Base-by-base conservation (phyloP, 768 basidiomycete species). In the Xerocomus potaroensis region DNA sequence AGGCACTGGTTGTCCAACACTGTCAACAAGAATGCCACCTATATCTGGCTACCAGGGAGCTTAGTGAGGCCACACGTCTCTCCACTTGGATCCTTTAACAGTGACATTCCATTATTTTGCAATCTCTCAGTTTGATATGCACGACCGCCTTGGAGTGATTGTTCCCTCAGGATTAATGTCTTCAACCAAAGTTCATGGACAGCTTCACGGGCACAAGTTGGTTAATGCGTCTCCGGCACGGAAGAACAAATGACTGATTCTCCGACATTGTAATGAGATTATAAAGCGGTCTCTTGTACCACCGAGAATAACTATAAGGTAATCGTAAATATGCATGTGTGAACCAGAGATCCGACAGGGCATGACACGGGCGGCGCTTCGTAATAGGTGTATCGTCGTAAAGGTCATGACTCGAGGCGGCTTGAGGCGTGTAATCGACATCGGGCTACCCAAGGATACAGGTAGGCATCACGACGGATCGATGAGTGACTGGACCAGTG, bases 391-490 rank as follows among this genome's bases (percentile, higher is more conserved):
- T 54, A 31, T 48, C 29, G 38, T 41, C 42, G 42, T 47, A 23
- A 3, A 38, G 26, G 36, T 41, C 49, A 32, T 50, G 34, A 34
- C 14, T 43, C 34, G 21, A 33, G 34, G 18, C 30, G 16, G 5
- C 15, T 27, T 27, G 44, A 21, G 31, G 18, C 32, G 23, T 30
- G 26, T 16, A 35, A 38, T 44, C 41, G 40, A 32, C 44, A 32
- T 21, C n/a, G 18, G 35, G 37, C 44, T 55, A 61, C 57, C 47
- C 60, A 57, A 60, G 51, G 58, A 40, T 50, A 46, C 41, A 51
- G 26, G 45, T 39, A 43, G 16, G 47, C 41, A 41, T 45, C 45
- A 24, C 40, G 38, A n/a, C n/a, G n/a, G n/a, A n/a, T n/a, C n/a
- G 40, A 23, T 41, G 52, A 37, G 18, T 45, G 15, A 6, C 36